Evolutionary conservation across 345 rosid species (phyloP).

Genomic region (Rhizophora apiculata): DNA sequence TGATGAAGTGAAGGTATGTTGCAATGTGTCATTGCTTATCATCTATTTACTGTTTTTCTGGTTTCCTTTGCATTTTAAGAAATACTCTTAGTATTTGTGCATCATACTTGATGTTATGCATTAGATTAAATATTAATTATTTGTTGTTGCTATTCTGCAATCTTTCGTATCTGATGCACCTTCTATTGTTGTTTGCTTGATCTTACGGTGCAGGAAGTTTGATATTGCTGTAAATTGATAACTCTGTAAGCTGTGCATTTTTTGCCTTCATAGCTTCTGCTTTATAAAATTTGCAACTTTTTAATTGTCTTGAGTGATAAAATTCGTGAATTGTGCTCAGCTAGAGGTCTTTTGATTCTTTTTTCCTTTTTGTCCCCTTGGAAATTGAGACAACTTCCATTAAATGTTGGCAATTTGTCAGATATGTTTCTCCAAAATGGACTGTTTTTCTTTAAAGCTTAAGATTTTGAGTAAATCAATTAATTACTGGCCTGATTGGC

Average conservation of each 20-base stretch:
- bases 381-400: background rate
- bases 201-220: too few relatives aligned
- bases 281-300: background rate
- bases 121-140: too few relatives aligned
- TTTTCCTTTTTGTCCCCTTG: background rate
- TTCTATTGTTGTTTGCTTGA: too few relatives aligned
- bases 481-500: background rate
- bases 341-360: background rate
- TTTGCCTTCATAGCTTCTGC: background rate
- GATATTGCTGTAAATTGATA: too few relatives aligned
- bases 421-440: background rate
- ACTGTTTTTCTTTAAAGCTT: background rate
- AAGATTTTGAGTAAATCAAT: background rate
- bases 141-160: too few relatives aligned
- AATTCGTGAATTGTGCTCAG: background rate
- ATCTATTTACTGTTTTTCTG: background rate
- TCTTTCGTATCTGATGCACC: too few relatives aligned
- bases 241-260: background rate
- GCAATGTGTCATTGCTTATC: background rate
- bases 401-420: background rate
- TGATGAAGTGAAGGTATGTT: slow-evolving; percentile 90
- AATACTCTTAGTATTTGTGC: background rate
- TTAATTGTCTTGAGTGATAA: slow-evolving; percentile 3
- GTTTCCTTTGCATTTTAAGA: background rate
- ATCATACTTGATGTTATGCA: too few relatives aligned